Evolutionary conservation across 2,329 filamentous ascomycete species (phyloP).

Genomic region (Fusarium cyanostomum): DNA sequence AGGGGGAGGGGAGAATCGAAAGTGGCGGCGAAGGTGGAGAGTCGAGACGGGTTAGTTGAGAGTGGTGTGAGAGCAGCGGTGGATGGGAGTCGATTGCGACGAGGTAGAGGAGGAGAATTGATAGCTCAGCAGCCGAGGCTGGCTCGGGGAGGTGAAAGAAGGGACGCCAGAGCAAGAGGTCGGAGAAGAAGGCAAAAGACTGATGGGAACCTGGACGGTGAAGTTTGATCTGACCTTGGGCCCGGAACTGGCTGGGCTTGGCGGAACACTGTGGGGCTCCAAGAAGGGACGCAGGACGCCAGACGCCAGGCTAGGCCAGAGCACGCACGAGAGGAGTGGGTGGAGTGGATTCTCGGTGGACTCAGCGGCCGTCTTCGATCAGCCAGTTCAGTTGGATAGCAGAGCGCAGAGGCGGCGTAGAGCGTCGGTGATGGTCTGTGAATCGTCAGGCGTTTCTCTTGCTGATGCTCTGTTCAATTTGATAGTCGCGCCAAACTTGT

Average conservation of each 20-base stretch:
- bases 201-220: slow-evolving; percentile 40
- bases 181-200: slow-evolving; percentile 32
- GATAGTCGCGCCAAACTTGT: background rate
- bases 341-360: slow-evolving; percentile 10
- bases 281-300: slow-evolving; percentile 7
- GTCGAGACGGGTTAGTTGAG: slow-evolving; percentile 22
- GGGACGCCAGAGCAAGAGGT: slow-evolving; percentile 25
- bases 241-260: slow-evolving; percentile 39
- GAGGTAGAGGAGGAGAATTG: slow-evolving; percentile 20
- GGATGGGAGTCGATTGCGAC: slow-evolving; percentile 6
- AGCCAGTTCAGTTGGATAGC: slow-evolving; percentile 22
- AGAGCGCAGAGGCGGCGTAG: background rate
- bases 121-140: slow-evolving; percentile 29
- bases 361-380: slow-evolving; percentile 10
- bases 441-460: background rate
- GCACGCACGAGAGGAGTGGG: slow-evolving; percentile 23
- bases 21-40: slow-evolving; percentile 36
- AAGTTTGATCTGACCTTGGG: slow-evolving; percentile 43
- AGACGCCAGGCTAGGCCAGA: slow-evolving; percentile 10
- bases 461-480: background rate
- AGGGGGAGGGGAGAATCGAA: slow-evolving; percentile 31
- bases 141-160: slow-evolving; percentile 21
- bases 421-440: background rate
- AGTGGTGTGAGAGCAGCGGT: background rate
- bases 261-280: slow-evolving; percentile 28